Percentiles rank a stretch among this genome's conserved stretches.
These are phyloP conservation scores for Calonectria hawksworthii DNA, from an alignment of 2,329 filamentous ascomycete genomes.

Conservation along the genomic window DNA sequence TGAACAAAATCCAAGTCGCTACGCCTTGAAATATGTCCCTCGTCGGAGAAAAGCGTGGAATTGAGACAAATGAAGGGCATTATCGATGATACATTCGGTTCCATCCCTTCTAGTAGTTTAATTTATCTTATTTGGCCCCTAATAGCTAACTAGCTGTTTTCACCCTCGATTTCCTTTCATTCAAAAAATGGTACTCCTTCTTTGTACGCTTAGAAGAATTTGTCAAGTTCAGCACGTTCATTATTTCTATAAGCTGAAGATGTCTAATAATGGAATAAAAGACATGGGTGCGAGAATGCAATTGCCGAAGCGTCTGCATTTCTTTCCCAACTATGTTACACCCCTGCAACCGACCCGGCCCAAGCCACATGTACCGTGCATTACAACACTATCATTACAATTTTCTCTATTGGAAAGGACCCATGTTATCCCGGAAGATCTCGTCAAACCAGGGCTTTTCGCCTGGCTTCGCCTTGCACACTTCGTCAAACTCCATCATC, in stretches of 20 bases:
- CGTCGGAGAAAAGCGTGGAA: no score
- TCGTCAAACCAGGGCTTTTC: conserved; percentile 26
- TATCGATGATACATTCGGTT: no score
- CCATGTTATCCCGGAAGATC: conserved; percentile 31
- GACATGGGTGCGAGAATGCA: not conserved
- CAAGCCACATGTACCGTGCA: not conserved
- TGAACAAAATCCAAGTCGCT: no score
- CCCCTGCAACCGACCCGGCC: not conserved
- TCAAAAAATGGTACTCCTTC: not conserved
- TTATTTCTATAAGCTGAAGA: not conserved
- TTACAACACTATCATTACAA: not conserved
- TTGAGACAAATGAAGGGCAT: no score
- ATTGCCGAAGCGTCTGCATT: not conserved
- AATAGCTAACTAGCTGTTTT: no score
- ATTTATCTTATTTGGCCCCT: no score
- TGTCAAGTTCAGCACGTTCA: not conserved
- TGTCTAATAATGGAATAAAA: not conserved
- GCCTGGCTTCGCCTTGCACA: conserved; percentile 1
- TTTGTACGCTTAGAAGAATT: not conserved
- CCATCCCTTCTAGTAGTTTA: no score
- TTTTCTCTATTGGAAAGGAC: not conserved
- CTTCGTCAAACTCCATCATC: conserved; percentile 27
- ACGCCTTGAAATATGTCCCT: no score
- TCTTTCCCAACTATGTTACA: not conserved
- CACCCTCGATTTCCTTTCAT: no score